Evolutionary conservation across 2,329 filamentous ascomycete genomes (phyloP).

Genomic region (Zalaria sp.): DNA sequence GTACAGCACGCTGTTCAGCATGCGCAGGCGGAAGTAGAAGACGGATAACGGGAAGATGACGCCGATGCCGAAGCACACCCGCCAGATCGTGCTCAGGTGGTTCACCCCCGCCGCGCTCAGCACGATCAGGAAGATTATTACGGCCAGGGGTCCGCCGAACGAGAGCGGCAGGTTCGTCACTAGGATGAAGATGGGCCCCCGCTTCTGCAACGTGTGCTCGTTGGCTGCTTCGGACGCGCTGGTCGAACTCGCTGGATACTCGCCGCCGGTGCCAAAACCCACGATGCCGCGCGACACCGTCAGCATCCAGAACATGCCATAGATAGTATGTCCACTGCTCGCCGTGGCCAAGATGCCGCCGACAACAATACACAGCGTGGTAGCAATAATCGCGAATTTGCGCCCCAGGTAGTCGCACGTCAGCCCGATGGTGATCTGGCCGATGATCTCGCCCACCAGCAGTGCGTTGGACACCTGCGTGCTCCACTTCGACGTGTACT

Average conservation of each 20-base stretch:
- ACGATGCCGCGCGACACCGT: conserved; percentile 34
- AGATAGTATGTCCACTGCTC: conserved; percentile 28
- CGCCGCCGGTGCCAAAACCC: conserved; percentile 32
- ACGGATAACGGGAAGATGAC: conserved; percentile 37
- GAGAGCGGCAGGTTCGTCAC: conserved; percentile 12
- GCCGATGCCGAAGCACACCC: conserved; percentile 36
- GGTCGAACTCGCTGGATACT: conserved; percentile 34
- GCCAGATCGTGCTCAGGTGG: conserved; percentile 33
- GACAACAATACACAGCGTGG: conserved; percentile 32
- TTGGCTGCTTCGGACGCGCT: conserved; percentile 35
- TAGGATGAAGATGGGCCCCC: conserved; percentile 14
- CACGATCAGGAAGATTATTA: conserved; percentile 25
- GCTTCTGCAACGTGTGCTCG: conserved; percentile 22
- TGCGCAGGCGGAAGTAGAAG: conserved; percentile 42
- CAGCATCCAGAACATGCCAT: conserved; percentile 41
- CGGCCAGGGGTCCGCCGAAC: conserved; percentile 11
- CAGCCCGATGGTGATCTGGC: conserved; percentile 26
- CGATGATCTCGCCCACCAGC: conserved; percentile 28
- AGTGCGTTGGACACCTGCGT: conserved; percentile 13
- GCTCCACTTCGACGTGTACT: conserved; percentile 7
- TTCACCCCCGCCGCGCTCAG: conserved; percentile 9
- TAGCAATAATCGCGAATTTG: conserved; percentile 30
- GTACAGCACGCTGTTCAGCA: conserved; percentile 38
- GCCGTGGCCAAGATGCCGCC: conserved; percentile 31
- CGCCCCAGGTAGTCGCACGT: conserved; percentile 33